Evolutionary conservation across 768 basidiomycete genomes (phyloP).

Genomic region (Mycena galericulata): DNA sequence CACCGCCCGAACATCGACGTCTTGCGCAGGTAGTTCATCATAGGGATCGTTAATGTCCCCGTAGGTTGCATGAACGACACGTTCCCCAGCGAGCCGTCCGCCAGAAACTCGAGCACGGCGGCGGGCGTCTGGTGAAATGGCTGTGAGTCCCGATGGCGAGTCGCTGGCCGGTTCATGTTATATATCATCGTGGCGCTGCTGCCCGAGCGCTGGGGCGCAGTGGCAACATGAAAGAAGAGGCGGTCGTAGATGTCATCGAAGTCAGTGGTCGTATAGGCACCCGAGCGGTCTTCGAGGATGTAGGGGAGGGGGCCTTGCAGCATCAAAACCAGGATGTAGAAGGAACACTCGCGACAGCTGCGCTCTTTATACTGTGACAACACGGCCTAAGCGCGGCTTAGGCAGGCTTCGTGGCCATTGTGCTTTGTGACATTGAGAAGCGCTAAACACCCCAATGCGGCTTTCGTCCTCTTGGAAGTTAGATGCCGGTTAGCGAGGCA

Average conservation of each 20-base stretch:
- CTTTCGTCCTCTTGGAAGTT: slow-evolving; percentile 18
- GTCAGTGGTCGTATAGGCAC: slow-evolving; percentile 64
- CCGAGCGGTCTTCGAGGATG: slow-evolving; percentile 78
- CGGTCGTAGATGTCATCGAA: slow-evolving; percentile 86
- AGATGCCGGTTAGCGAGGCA: slow-evolving; percentile 30
- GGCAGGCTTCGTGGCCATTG: slow-evolving; percentile 26
- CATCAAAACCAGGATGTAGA: slow-evolving; percentile 32
- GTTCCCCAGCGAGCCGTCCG: slow-evolving; percentile 68
- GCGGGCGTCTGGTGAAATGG: slow-evolving; percentile 66
- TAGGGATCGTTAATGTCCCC: slow-evolving; percentile 59
- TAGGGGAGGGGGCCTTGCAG: slow-evolving; percentile 55
- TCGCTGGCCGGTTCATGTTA: slow-evolving; percentile 73
- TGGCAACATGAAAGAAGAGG: slow-evolving; percentile 72
- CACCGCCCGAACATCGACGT: slow-evolving; percentile 76
- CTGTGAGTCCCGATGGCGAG: slow-evolving; percentile 66
- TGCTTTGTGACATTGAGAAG: slow-evolving; percentile 32
- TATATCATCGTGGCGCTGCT: slow-evolving; percentile 65
- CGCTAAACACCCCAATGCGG: slow-evolving; percentile 25
- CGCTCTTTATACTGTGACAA: slow-evolving; percentile 30
- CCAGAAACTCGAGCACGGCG: slow-evolving; percentile 70
- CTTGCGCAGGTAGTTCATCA: slow-evolving; percentile 74
- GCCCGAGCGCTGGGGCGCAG: slow-evolving; percentile 53
- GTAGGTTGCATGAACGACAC: slow-evolving; percentile 63
- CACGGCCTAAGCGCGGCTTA: slow-evolving; percentile 17
- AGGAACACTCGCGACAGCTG: neutral